These are phyloP conservation scores for Alternaria hordeiaustralica DNA, from an alignment of 2,329 filamentous ascomycete genomes.

Conservation along the genomic window DNA sequence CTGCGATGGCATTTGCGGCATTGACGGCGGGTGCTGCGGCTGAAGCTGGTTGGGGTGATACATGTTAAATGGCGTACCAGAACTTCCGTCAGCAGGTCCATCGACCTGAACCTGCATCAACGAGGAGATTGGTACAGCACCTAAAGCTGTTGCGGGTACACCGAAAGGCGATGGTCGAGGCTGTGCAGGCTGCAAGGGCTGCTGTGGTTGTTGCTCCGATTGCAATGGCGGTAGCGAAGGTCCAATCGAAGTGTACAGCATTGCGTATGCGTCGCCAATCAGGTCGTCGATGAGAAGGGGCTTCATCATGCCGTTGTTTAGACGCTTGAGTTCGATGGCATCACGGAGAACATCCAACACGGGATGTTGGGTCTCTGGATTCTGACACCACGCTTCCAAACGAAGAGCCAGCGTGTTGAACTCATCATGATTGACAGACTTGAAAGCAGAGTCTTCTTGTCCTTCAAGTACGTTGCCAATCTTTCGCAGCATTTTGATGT, in stretches of 20 bases:
- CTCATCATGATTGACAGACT: constrained; percentile 68
- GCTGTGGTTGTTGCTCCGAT: constrained; percentile 49
- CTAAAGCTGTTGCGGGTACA: constrained; percentile 2
- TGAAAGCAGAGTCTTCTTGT: constrained; percentile 70
- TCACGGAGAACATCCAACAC: constrained; percentile 70
- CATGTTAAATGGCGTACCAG: constrained; percentile 32
- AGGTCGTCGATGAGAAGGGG: constrained; percentile 85
- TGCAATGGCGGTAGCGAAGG: constrained; percentile 61
- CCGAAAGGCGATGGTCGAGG: constrained; percentile 11
- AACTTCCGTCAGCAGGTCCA: constrained; percentile 25
- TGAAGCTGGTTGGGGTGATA: constrained; percentile 37
- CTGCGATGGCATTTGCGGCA: constrained; percentile 21
- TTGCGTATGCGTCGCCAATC: constrained; percentile 87
- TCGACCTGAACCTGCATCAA: constrained; percentile 45
- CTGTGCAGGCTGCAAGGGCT: constrained; percentile 17
- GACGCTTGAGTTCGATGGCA: constrained; percentile 72
- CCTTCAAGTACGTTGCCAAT: constrained; percentile 64
- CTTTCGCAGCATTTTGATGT: constrained; percentile 65
- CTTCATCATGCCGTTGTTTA: constrained; percentile 90
- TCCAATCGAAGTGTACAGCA: constrained; percentile 72
- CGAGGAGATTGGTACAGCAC: constrained; percentile 37
- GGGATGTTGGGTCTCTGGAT: constrained; percentile 54
- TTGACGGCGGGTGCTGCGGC: constrained; percentile 18
- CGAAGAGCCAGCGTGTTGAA: constrained; percentile 66
- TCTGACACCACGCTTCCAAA: constrained; percentile 65